These are phyloP conservation scores for Xylariaceae sp. DNA, from an alignment of 2,329 filamentous ascomycete species.

Conservation along the genomic window DNA sequence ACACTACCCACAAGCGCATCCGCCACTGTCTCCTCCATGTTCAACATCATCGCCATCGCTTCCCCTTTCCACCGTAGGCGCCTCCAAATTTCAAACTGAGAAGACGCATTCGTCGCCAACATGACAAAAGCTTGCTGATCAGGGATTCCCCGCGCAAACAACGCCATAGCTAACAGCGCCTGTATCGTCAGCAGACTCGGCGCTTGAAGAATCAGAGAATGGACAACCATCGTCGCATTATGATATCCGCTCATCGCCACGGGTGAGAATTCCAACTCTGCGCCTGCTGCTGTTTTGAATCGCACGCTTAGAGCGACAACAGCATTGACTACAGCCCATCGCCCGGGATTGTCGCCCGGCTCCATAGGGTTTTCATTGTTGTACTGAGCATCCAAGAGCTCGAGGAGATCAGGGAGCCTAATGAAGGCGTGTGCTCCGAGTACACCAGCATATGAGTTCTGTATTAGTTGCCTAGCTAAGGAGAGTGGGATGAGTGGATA, in stretches of 20 bases:
- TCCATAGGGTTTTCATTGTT: conserved; percentile 2
- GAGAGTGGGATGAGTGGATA: conserved; percentile 10
- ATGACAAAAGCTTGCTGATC: conserved; percentile 13
- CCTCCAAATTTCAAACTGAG: conserved; percentile 29
- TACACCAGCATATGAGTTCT: conserved; percentile 9
- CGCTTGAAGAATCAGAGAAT: conserved; percentile 10
- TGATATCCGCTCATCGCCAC: conserved; percentile 12
- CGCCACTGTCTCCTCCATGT: no score
- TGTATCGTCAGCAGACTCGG: conserved; percentile 16
- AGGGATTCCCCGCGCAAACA: conserved; percentile 13
- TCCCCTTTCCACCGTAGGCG: no score
- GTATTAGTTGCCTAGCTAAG: conserved; percentile 8
- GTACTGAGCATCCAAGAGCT: conserved; percentile 15
- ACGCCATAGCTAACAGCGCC: conserved; percentile 18
- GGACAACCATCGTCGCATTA: conserved; percentile 17
- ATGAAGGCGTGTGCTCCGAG: conserved; percentile 13
- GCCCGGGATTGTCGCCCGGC: conserved; percentile 9
- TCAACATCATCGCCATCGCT: no score
- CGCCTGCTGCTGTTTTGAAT: conserved; percentile 15
- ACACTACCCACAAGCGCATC: no score
- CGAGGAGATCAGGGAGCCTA: conserved; percentile 4
- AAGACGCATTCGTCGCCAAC: conserved; percentile 16
- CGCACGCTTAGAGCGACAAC: conserved; percentile 13
- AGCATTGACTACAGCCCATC: conserved; percentile 19
- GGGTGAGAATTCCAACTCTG: conserved; percentile 8